Evolutionary conservation across 2,329 filamentous ascomycete genomes (phyloP), one percentile per base, ranked within the genome.

Genomic region (Penicillium fuscoglaucum): DNA sequence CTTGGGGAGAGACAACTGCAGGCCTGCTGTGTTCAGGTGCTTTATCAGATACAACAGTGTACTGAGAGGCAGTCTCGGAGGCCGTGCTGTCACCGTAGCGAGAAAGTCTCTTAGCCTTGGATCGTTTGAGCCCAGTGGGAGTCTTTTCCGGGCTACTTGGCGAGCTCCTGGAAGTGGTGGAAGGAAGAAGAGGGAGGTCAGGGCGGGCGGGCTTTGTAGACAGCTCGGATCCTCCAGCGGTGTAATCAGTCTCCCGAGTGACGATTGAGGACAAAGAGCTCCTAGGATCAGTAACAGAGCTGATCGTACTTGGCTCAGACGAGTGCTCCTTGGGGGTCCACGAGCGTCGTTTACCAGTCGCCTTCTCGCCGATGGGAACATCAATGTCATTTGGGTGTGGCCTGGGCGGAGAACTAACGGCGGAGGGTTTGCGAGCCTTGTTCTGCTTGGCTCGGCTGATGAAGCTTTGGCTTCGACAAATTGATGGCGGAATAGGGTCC

Each of bases 331-430:
- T 69, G 17, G 64, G 65, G 21, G 63, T 66, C 54, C 61, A 59
- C 40, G 72, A 73, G 46, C 70, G 70, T 54, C 70, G 68, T 76
- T 79, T 82, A 58, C 74, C 73, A 59, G 73, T 72, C n/a, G 76
- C 70, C 52, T 78, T 80, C 70, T 86, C 86, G 26, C 86, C 85
- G 64, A 88, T 84, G 9, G 86, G 86, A 39, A 87, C 77, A 56
- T 87, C 83, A 57, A 87, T 77, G 61, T 85, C 81, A 57, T 77
- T 80, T 5, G 82, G 78, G 60, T 78, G 79, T 59, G 77, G 62
- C 53, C 65, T 53, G 7, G 65, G 61, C 3, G 66, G 63, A 28
- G 67, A 66, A 21, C 68, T 65, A 45, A 55, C 58, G 10, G 62
- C 55, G 29, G 66, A 62, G 48, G 28, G 64, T 59, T 58, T 72